Conservation (phyloP, 192 early-diverging fungal species). For the Martensiomyces pterosporus region DNA sequence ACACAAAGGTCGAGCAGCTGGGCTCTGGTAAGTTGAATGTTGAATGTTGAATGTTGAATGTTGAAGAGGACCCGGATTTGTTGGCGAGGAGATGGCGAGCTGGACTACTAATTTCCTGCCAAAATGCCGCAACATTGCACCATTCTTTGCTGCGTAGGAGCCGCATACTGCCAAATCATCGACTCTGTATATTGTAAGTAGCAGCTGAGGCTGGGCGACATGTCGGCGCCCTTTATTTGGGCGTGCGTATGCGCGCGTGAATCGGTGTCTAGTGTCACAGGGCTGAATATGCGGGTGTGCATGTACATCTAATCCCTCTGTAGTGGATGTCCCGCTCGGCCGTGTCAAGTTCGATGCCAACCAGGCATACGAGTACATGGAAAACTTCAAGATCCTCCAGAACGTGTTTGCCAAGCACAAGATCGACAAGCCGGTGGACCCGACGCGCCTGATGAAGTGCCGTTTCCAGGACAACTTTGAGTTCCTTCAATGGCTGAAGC, state of each 20-base stretch:
- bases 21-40: conserved; percentile 88
- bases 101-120: conserved; percentile 1
- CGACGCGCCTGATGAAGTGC: conserved; percentile 87
- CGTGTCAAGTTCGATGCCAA: conserved; percentile 95
- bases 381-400: conserved; percentile 95
- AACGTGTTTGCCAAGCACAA: conserved; percentile 82
- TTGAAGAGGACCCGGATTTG: not conserved
- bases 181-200: conserved; percentile 75
- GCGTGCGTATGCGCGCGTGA: too few species aligned
- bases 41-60: too few species aligned
- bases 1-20: conserved; percentile 92
- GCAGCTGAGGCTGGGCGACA: too few species aligned
- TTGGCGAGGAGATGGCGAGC: not conserved
- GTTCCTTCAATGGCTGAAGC: conserved; percentile 95
- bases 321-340: conserved; percentile 74
- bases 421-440: conserved; percentile 88
- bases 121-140: not conserved
- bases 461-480: conserved; percentile 99
- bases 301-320: too few species aligned
- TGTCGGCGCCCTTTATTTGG: too few species aligned
- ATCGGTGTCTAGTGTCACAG: too few species aligned
- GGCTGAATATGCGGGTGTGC: too few species aligned
- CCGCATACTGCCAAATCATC: conserved; percentile 73
- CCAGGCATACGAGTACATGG: conserved; percentile 94
- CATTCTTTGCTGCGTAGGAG: conserved; percentile 48